Evolutionary conservation across 495 filamentous ascomycete genomes (phyloP), one percentile per base, ranked within the genome.

Genomic region (Penicillium riverlandense): DNA sequence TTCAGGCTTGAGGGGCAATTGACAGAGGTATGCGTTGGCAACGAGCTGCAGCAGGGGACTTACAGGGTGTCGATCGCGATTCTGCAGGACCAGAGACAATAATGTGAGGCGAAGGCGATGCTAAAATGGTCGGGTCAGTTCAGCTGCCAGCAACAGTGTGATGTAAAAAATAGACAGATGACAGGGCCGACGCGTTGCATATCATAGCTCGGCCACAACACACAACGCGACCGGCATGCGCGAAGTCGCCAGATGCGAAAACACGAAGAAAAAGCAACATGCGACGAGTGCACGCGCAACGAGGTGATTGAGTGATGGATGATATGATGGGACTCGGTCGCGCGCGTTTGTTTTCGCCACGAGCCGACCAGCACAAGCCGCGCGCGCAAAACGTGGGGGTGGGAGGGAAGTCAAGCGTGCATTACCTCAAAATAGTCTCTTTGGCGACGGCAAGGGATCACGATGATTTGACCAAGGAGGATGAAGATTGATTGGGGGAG

Each of bases 21-120:
- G 47, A 49, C 45, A 60, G 57, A 69, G 62, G 70, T 67, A 72
- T 74, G 70, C 68, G 70, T 69, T 74, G 70, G 70, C 70, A 74
- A 57, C 57, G 54, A 55, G 57, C 53, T 68, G 66, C 60, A 68
- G 61, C 50, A 50, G 52, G 51, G 42, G 49, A 67, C 68, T 63
- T 72, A 73, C 70, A 65, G 68, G 22, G 2, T 57, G 63, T 65
- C 57, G 59, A 67, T 64, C 63, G 57, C 52, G n/a, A 34, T 10
- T 34, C 10, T 12, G 10, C 32, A 47, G 47, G 45, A 42, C 41
- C 43, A 36, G 50, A 56, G 49, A 47, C 43, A 41, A 57, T 47
- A 43, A 44, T 40, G 37, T 29, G 35, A 33, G 41, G 47, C 32
- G 34, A 30, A 48, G 22, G 22, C 22, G 22, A 22, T 22, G 22